Evolutionary conservation across 2,329 filamentous ascomycete species (phyloP).

Genomic region (Aureobasidium uvarum): DNA sequence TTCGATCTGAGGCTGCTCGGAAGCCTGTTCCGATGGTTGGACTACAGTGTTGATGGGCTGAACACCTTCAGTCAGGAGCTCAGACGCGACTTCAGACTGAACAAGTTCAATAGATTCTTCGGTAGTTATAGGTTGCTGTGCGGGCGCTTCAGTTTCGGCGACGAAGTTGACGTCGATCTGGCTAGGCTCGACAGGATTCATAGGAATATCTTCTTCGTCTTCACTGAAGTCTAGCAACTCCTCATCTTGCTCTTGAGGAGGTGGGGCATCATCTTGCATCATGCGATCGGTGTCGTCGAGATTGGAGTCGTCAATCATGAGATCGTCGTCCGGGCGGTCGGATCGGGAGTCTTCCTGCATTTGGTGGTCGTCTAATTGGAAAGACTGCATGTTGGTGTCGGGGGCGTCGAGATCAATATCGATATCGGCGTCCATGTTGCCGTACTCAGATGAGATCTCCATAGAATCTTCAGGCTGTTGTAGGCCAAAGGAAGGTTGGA

Average conservation of each 20-base stretch:
- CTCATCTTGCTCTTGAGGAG: slow-evolving; percentile 34
- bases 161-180: background rate
- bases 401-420: slow-evolving; percentile 56
- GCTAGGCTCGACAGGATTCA: slow-evolving; percentile 23
- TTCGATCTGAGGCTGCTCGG: background rate
- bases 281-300: slow-evolving; percentile 29
- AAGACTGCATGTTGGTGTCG: slow-evolving; percentile 26
- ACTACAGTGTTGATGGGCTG: background rate
- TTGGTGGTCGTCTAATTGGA: slow-evolving; percentile 51
- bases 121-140: background rate
- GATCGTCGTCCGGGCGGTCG: slow-evolving; percentile 36
- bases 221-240: slow-evolving; percentile 43
- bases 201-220: slow-evolving; percentile 32
- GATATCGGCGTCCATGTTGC: slow-evolving; percentile 51
- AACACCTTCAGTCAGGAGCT: slow-evolving; percentile 21
- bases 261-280: slow-evolving; percentile 28
- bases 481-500: slow-evolving; percentile 30
- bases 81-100: slow-evolving; percentile 1
- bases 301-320: slow-evolving; percentile 35
- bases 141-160: background rate
- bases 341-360: slow-evolving; percentile 55
- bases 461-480: slow-evolving; percentile 51
- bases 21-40: background rate
- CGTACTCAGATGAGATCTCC: slow-evolving; percentile 55
- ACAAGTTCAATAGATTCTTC: slow-evolving; percentile 18